Conservation (phyloP, 1,284 basidiomycete species). For the Rhodotorula sp. region DNA sequence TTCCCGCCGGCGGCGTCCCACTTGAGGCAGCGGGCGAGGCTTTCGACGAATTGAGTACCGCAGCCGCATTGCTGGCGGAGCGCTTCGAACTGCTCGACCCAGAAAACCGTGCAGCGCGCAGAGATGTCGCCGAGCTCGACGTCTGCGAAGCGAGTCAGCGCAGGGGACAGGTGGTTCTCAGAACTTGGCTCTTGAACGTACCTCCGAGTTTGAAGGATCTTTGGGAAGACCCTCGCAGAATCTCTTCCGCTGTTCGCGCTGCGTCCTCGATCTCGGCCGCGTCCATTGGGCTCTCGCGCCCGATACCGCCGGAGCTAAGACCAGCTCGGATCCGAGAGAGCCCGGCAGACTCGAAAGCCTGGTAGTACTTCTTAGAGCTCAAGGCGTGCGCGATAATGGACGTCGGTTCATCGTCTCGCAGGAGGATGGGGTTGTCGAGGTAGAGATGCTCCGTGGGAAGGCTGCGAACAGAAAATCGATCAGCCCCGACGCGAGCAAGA, state of each 20-base stretch:
- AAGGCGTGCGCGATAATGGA: constrained; percentile 95
- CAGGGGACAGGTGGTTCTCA: background rate
- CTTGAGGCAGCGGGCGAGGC: constrained; percentile 87
- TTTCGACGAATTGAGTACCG: constrained; percentile 89
- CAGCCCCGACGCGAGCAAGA: background rate
- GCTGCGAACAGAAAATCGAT: constrained; percentile 32
- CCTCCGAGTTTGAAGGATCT: constrained; percentile 27
- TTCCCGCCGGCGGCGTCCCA: constrained; percentile 97
- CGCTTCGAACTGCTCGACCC: constrained; percentile 96
- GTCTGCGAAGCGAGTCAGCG: constrained; percentile 2
- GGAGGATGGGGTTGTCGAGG: constrained; percentile 89
- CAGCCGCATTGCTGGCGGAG: constrained; percentile 88
- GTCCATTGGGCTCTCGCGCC: constrained; percentile 46
- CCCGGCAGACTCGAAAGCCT: constrained; percentile 55
- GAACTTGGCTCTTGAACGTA: constrained; percentile 8
- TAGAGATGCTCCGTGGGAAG: constrained; percentile 76
- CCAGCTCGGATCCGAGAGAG: constrained; percentile 4
- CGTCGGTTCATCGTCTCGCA: constrained; percentile 95
- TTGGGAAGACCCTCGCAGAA: constrained; percentile 39
- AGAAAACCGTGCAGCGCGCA: constrained; percentile 94
- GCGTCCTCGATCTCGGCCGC: background rate
- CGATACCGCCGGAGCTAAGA: background rate
- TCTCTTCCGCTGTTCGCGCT: constrained; percentile 38
- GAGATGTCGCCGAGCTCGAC: constrained; percentile 45
- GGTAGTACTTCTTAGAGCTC: constrained; percentile 75